Base-by-base conservation (phyloP, 1,284 basidiomycete species). In the Malassezia furfur region DNA sequence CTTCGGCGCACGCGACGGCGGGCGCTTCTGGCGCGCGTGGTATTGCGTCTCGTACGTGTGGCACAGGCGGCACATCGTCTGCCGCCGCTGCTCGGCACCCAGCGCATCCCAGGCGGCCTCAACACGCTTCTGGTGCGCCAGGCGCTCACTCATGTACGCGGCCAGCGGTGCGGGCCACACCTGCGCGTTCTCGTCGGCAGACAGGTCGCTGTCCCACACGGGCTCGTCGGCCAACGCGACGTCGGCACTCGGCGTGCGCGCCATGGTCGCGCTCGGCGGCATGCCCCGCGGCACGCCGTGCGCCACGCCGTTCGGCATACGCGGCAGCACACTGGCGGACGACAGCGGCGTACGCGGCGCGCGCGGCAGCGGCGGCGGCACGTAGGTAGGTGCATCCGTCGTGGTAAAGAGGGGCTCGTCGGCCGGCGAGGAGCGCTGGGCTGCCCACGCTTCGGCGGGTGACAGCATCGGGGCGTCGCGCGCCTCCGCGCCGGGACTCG, bases 161-260 rank as follows among this genome's bases (percentile, higher is more conserved):
- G 69, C 58, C 14, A 71, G 55, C 52, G 69, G 68, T 4, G 55
- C 49, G 21, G 54, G 39, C 68, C 68, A 74, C 2, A 65, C 41
- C 1, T 65, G 40, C 22, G 41, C 56, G 50, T 74, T 72, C 38
- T 72, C 71, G 12, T 69, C 63, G 17, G 67, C 62, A 11, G 63
- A 64, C 19, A 73, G 53, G 25, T 73, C 71, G 47, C 69, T 70
- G 49, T 73, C 67, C 65, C 68, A 70, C n/a, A 21, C 12, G 2
- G 21, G 39, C 21, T 43, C 59, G 19, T 48, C 50, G 6, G 21
- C 21, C 17, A 32, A 34, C 34, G 43, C 44, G 11, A 37, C 17
- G 7, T 37, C 36, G 36, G 21, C 5, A 45, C 52, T 32, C 19
- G 36, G 46, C 46, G 47, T 50, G 37, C 48, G 52, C 34, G 52